Evolutionary conservation across 208 protist species (phyloP).

Genomic region (Zelonia costaricensis): DNA sequence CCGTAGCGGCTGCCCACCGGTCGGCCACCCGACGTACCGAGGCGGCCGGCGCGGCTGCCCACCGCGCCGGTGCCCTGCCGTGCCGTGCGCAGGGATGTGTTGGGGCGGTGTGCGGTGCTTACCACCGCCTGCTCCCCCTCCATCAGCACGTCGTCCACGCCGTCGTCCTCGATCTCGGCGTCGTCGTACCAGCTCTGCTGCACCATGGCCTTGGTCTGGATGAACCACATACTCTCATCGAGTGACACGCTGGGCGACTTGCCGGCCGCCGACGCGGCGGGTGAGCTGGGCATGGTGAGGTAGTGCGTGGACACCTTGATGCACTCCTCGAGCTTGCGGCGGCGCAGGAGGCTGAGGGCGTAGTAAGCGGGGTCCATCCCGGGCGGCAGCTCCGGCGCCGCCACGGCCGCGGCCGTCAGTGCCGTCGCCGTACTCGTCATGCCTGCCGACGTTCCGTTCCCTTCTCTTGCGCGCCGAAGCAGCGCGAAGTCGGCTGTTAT

Average conservation of each 20-base stretch:
- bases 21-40: constrained; percentile 36
- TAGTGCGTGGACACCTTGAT: constrained; percentile 75
- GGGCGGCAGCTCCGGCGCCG: constrained; percentile 34
- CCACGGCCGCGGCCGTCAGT: background rate
- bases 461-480: too few species aligned
- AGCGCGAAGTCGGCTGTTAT: background rate
- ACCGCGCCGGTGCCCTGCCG: constrained; percentile 19
- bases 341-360: constrained; percentile 84
- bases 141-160: constrained; percentile 91
- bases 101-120: constrained; percentile 72
- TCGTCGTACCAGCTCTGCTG: constrained; percentile 95
- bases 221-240: constrained; percentile 90
- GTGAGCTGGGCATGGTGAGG: constrained; percentile 34
- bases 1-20: constrained; percentile 81
- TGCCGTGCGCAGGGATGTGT: constrained; percentile 77
- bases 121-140: constrained; percentile 91
- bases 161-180: constrained; percentile 95
- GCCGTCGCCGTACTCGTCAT: background rate
- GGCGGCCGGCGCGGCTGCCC: constrained; percentile 31
- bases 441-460: background rate
- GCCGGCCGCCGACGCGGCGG: constrained; percentile 1
- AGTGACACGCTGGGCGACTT: constrained; percentile 6
- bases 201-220: constrained; percentile 92
- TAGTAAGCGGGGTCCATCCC: constrained; percentile 92
- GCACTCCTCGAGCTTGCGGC: constrained; percentile 85